A percentile compares a stretch with the other conserved stretches of the same genome.
phyloP scores from a whole-genome alignment of 768 basidiomycete species.

The Suillus lakei region DNA sequence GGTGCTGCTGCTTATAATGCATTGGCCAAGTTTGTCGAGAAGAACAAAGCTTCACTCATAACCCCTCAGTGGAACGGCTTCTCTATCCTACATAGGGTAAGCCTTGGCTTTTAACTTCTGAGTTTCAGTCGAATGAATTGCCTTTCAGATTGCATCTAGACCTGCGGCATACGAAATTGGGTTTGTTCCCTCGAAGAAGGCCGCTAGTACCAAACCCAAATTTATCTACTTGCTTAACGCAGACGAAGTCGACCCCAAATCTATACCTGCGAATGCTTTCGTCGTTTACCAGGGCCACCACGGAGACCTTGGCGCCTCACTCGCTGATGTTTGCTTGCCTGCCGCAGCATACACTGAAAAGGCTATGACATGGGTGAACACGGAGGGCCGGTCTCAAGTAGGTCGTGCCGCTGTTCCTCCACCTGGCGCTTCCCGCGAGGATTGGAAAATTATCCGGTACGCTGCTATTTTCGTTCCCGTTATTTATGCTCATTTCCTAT shows the following conservation, averaged over 20 bases:
- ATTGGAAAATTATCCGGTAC: slow-evolving; percentile 95
- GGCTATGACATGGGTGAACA: slow-evolving; percentile 92
- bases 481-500: background rate
- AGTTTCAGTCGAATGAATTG: slow-evolving; percentile 8
- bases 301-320: slow-evolving; percentile 94
- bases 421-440: slow-evolving; percentile 94
- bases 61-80: slow-evolving; percentile 97
- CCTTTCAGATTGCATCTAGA: slow-evolving; percentile 79
- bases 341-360: slow-evolving; percentile 95
- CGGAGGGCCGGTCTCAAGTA: slow-evolving; percentile 91
- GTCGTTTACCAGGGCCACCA: slow-evolving; percentile 99
- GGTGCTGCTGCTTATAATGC: slow-evolving; percentile 77
- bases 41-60: slow-evolving; percentile 73
- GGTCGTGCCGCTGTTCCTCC: slow-evolving; percentile 91
- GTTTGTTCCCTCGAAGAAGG: slow-evolving; percentile 84
- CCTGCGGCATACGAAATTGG: slow-evolving; percentile 95
- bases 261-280: slow-evolving; percentile 90
- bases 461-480: slow-evolving; percentile 20
- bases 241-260: slow-evolving; percentile 87
- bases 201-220: slow-evolving; percentile 80
- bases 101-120: slow-evolving; percentile 29
- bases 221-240: slow-evolving; percentile 97
- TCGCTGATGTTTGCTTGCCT: slow-evolving; percentile 96
- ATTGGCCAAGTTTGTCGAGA: slow-evolving; percentile 79
- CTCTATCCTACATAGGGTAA: slow-evolving; percentile 88